phyloP scores from a whole-genome alignment of 2,329 filamentous ascomycete genomes.

The Ceratocystis papillata region DNA sequence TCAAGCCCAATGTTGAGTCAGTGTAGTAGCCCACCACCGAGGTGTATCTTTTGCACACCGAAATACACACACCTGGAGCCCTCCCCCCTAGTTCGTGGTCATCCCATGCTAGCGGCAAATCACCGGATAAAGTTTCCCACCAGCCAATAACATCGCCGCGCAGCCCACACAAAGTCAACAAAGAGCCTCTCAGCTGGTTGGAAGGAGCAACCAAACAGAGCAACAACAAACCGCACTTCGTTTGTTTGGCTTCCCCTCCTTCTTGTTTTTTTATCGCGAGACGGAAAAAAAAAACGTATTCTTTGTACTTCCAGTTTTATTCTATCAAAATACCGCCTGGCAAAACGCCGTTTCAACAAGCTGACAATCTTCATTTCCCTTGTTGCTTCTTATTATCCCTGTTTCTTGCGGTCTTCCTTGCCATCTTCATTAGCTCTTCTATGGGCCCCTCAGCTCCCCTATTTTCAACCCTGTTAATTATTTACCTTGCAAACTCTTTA shows the following conservation, averaged over 20 bases:
- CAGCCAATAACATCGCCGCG: neutral
- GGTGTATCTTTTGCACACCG: neutral
- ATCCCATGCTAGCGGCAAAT: neutral
- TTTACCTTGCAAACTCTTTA: neutral
- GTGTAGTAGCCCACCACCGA: too few relatives aligned
- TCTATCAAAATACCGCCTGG: neutral
- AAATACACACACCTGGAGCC: neutral
- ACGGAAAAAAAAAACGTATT: too few relatives aligned
- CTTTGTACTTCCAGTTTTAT: neutral
- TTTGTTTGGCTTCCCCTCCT: neutral
- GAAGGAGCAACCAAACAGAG: slow-evolving; percentile 6
- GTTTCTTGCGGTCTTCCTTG: neutral
- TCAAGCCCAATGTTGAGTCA: too few relatives aligned
- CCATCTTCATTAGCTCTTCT: neutral
- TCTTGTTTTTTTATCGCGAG: too few relatives aligned
- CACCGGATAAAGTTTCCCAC: neutral
- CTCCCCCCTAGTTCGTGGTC: neutral
- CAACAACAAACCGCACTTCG: neutral
- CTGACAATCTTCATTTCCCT: neutral
- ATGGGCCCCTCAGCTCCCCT: neutral
- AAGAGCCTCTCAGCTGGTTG: neutral
- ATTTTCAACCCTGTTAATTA: slow-evolving; percentile 3
- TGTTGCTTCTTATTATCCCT: slow-evolving; percentile 2
- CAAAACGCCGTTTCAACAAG: too few relatives aligned
- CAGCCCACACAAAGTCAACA: neutral